phyloP scores from a whole-genome alignment of 345 rosid species.

The Citrus australasica region DNA sequence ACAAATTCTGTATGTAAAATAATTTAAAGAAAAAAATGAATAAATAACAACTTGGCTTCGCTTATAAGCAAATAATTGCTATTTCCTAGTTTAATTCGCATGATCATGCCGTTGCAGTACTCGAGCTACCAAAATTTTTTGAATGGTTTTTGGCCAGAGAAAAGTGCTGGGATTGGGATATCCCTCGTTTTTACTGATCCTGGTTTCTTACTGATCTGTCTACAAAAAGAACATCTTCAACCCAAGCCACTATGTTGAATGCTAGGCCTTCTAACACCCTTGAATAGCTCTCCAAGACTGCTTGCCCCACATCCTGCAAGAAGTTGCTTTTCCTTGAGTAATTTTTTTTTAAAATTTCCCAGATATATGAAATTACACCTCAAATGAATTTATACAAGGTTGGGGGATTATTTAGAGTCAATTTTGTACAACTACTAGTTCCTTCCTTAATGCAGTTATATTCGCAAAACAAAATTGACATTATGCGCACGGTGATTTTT shows the following conservation, averaged over 20 bases:
- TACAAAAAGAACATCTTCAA: constrained; percentile 78
- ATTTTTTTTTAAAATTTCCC: background rate
- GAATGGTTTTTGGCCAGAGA: background rate
- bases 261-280: constrained; percentile 90
- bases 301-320: constrained; percentile 88
- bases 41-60: background rate
- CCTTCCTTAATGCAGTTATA: background rate
- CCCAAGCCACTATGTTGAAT: constrained; percentile 86
- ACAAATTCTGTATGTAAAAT: background rate
- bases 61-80: background rate
- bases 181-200: constrained; percentile 24
- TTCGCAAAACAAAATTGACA: background rate
- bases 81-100: background rate
- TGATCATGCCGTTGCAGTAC: background rate
- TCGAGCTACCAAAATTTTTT: constrained; percentile 6
- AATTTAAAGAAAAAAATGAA: background rate
- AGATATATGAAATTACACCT: background rate
- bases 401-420: background rate
- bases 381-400: background rate
- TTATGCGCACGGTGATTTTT: background rate
- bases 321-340: background rate
- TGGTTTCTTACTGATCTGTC: constrained; percentile 52
- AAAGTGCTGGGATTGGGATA: constrained; percentile 11
- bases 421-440: background rate
- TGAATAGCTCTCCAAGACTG: constrained; percentile 84